Evolutionary conservation across 345 rosid genomes (phyloP).

Genomic region (Gossypioides kirkii): DNA sequence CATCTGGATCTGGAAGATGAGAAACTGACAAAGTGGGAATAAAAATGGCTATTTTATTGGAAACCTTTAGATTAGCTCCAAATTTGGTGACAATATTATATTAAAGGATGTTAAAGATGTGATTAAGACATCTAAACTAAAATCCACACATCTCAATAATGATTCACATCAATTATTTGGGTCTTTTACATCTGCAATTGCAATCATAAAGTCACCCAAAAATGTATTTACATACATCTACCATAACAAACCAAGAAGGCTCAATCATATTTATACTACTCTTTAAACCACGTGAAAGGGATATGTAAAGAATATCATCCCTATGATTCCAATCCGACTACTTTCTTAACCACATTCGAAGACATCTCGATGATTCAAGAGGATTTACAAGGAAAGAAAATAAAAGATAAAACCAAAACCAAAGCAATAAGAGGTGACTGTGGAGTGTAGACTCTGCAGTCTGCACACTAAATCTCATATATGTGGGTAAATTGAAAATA

Average conservation of each 20-base stretch:
- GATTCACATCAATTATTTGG: conserved; percentile 2
- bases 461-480: conserved; percentile 25
- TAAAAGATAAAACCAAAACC: conserved; percentile 5
- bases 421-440: conserved; percentile 12
- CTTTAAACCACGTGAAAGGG: neutral
- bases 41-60: neutral
- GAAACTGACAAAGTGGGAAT: neutral
- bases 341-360: conserved; percentile 23
- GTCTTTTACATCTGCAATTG: neutral
- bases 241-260: conserved; percentile 14
- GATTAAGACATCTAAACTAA: conserved; percentile 13
- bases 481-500: conserved; percentile 10
- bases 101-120: neutral
- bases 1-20: neutral
- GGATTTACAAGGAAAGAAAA: conserved; percentile 36
- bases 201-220: neutral
- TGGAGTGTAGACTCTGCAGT: conserved; percentile 14
- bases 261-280: neutral
- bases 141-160: neutral
- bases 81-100: neutral
- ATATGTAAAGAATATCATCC: conserved; percentile 1
- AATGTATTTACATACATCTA: neutral
- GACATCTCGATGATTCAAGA: conserved; percentile 22
- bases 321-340: conserved; percentile 24
- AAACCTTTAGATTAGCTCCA: neutral